Conservation (phyloP, 257 asterid genomes). For the Rubia yunnanensis region DNA sequence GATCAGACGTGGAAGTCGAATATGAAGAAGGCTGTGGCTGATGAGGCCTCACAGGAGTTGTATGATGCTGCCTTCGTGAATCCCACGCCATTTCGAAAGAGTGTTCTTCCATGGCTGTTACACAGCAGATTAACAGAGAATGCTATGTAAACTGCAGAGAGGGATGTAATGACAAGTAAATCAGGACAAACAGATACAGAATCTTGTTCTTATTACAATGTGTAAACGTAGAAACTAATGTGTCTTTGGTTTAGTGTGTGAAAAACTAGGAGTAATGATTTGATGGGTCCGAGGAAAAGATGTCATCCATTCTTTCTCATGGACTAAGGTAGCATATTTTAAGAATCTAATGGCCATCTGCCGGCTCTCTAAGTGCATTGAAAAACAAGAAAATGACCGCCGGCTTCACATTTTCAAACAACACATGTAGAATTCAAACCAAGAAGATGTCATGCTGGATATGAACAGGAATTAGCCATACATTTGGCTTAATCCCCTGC, state of each 20-base stretch:
- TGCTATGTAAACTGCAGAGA: not conserved
- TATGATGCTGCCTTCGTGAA: constrained; percentile 26
- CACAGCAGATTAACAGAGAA: not conserved
- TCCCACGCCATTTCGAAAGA: constrained; percentile 17
- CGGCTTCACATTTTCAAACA: constrained; percentile 5
- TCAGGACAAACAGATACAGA: not conserved
- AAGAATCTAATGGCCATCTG: not conserved
- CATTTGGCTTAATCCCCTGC: not conserved
- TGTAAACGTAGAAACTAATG: not conserved
- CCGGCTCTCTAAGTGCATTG: not conserved
- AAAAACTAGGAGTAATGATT: not conserved
- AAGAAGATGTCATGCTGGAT: not conserved
- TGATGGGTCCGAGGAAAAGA: constrained; percentile 3
- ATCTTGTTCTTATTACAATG: not conserved
- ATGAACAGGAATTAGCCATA: not conserved
- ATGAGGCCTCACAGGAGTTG: constrained; percentile 37
- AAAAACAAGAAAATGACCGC: not conserved
- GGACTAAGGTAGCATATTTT: not conserved
- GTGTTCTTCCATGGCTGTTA: constrained; percentile 28
- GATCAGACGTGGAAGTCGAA: constrained; percentile 32
- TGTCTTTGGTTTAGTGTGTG: not conserved
- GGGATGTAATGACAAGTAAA: not conserved
- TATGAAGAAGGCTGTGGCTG: constrained; percentile 31
- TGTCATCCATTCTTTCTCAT: not conserved
- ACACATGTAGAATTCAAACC: constrained; percentile 8